Percentiles rank a stretch among this genome's conserved stretches.
These are phyloP conservation scores for Poteriospumella lacustris DNA, from an alignment of 108 stramenopile genomes.

Conservation along the genomic window DNA sequence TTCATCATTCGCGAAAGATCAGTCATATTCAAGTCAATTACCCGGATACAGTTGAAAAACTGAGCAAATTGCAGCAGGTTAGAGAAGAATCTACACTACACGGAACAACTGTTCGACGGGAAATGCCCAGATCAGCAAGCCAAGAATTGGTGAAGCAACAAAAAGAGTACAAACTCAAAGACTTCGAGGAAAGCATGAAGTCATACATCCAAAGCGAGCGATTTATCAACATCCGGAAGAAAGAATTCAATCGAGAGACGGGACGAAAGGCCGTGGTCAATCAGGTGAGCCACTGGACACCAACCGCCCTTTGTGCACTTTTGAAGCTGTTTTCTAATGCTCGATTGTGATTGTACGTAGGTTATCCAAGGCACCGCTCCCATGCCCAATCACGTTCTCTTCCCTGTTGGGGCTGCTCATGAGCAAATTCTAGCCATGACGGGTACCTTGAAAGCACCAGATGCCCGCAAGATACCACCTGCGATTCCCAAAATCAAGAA, in stretches of 20 bases:
- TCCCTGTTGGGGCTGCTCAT: neutral
- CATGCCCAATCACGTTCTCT: neutral
- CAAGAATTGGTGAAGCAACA: neutral
- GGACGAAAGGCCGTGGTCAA: constrained; percentile 17
- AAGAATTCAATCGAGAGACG: neutral
- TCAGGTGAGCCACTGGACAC: neutral
- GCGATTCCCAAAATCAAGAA: neutral
- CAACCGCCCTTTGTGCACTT: too few relatives aligned
- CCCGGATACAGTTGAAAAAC: neutral
- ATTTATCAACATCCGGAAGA: constrained; percentile 1
- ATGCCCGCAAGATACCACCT: constrained; percentile 13
- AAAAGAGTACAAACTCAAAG: neutral
- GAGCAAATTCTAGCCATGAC: constrained; percentile 10
- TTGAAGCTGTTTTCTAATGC: too few relatives aligned
- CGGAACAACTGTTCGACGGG: neutral
- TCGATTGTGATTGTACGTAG: neutral
- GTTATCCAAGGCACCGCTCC: constrained; percentile 3
- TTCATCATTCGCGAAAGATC: neutral
- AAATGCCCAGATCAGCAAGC: neutral
- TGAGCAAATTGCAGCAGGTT: neutral
- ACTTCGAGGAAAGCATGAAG: neutral
- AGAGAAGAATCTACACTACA: neutral
- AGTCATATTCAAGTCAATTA: constrained; percentile 12
- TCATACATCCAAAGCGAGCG: neutral
- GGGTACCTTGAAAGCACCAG: constrained; percentile 6